phyloP scores from a whole-genome alignment of 2,329 filamentous ascomycete genomes.

The Pseudocercospora musae region DNA sequence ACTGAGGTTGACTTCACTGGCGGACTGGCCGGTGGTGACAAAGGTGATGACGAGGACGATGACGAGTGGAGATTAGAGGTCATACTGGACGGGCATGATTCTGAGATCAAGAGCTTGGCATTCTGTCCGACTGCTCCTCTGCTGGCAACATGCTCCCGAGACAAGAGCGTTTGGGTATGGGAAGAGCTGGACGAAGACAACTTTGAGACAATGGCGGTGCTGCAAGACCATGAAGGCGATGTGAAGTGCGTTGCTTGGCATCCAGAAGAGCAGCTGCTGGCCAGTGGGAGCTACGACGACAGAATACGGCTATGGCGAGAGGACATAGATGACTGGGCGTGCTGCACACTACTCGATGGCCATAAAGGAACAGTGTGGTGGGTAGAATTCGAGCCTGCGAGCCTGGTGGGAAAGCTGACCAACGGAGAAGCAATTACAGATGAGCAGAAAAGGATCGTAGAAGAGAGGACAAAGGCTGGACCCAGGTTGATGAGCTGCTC shows the following conservation, averaged over 20 bases:
- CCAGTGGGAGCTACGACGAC: conserved; percentile 91
- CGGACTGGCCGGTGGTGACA: conserved; percentile 29
- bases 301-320: conserved; percentile 85
- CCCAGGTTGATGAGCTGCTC: conserved; percentile 76
- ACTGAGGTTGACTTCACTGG: conserved; percentile 35
- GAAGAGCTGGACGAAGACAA: conserved; percentile 94
- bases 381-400: conserved; percentile 61
- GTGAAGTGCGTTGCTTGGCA: conserved; percentile 95
- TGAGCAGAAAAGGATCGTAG: conserved; percentile 36
- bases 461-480: conserved; percentile 41
- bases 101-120: conserved; percentile 78
- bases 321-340: conserved; percentile 91
- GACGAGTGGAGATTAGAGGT: conserved; percentile 92
- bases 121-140: conserved; percentile 73
- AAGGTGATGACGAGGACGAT: conserved; percentile 53
- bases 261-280: conserved; percentile 72
- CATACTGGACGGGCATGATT: conserved; percentile 91
- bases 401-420: conserved; percentile 30
- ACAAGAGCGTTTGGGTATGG: conserved; percentile 98
- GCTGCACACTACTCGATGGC: conserved; percentile 74
- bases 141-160: conserved; percentile 84
- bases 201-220: conserved; percentile 92
- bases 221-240: conserved; percentile 92
- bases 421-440: conserved; percentile 23
- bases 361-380: conserved; percentile 89